These are phyloP conservation scores for Haplographium delicatum DNA, from an alignment of 495 filamentous ascomycete genomes.

Conservation along the genomic window DNA sequence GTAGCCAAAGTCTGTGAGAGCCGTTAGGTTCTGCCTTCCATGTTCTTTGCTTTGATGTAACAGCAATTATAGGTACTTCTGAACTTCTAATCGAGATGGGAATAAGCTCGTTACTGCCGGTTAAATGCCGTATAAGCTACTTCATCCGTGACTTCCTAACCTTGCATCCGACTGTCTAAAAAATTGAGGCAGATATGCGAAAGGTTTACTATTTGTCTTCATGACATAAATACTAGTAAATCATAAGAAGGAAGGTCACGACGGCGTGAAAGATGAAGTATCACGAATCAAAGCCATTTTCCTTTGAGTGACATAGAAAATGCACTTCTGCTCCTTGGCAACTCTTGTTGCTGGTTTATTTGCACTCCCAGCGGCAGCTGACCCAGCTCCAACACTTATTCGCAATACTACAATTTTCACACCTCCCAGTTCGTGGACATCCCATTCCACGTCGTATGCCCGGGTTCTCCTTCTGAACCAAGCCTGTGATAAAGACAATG, in stretches of 20 bases:
- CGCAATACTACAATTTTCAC: neutral
- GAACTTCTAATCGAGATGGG: too few species aligned
- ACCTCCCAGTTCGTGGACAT: neutral
- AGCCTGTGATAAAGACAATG: constrained; percentile 28
- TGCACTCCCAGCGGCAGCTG: neutral
- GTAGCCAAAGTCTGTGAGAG: too few species aligned
- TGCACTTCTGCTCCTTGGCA: neutral
- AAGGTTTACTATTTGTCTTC: neutral
- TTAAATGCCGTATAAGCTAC: too few species aligned
- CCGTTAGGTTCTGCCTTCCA: too few species aligned
- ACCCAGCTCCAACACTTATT: neutral
- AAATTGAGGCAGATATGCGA: neutral
- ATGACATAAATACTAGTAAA: neutral
- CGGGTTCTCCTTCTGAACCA: constrained; percentile 30
- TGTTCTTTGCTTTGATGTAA: too few species aligned
- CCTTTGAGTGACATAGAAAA: neutral
- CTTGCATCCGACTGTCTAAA: neutral
- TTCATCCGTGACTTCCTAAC: neutral
- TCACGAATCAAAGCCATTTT: neutral
- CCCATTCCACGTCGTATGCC: neutral
- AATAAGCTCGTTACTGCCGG: too few species aligned
- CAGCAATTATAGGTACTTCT: too few species aligned
- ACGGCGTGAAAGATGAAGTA: neutral
- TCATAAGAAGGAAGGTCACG: neutral
- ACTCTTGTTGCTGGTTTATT: neutral